Conservation (phyloP, 129 eudicot species). For the Ambrosia trifida region DNA sequence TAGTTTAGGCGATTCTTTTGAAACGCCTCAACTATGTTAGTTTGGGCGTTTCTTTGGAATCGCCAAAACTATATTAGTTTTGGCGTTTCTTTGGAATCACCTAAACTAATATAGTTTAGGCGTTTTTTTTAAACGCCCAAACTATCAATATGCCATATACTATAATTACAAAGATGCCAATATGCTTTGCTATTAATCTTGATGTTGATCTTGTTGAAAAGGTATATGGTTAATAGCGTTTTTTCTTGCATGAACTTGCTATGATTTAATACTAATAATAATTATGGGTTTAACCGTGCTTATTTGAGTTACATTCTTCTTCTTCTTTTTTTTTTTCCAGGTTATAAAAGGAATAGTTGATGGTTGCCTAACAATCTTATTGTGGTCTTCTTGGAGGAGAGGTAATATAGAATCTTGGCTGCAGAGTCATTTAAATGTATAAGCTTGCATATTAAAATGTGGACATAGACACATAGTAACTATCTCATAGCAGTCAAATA, state of each 20-base stretch:
- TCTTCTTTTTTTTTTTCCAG: slow-evolving; percentile 43
- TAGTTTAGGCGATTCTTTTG: too few relatives aligned
- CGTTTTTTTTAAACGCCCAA: too few relatives aligned
- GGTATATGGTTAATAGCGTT: slow-evolving; percentile 31
- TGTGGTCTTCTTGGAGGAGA: slow-evolving; percentile 84
- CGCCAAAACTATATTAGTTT: too few relatives aligned
- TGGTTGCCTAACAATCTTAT: slow-evolving; percentile 85
- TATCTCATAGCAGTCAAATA: too few relatives aligned
- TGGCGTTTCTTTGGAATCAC: too few relatives aligned
- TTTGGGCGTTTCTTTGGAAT: too few relatives aligned
- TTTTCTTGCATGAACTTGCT: background rate
- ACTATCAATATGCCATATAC: too few relatives aligned
- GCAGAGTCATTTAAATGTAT: background rate
- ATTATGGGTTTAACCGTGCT: background rate
- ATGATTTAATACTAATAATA: background rate
- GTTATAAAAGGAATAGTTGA: slow-evolving; percentile 84
- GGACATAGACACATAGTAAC: background rate
- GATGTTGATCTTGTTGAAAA: slow-evolving; percentile 94
- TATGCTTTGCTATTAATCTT: too few relatives aligned
- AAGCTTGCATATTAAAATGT: background rate
- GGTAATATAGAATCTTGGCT: slow-evolving; percentile 36
- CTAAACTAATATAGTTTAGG: too few relatives aligned
- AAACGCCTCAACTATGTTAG: too few relatives aligned
- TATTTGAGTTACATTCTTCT: background rate
- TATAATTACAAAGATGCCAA: too few relatives aligned